These are phyloP conservation scores for Citrullus amarus DNA, from an alignment of 306 rosid genomes.

Conservation along the genomic window DNA sequence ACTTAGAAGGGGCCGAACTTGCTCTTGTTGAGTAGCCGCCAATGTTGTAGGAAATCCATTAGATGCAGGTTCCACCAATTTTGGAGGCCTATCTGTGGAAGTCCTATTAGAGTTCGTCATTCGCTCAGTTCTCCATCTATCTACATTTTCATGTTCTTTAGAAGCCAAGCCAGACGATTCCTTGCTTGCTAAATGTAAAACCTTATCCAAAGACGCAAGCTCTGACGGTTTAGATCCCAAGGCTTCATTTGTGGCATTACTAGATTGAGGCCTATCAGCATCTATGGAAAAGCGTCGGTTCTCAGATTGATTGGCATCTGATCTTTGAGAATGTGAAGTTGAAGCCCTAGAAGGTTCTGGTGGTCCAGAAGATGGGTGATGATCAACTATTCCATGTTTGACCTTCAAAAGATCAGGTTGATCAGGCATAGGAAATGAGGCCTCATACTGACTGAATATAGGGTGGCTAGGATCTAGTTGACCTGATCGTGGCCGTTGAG, in stretches of 20 bases:
- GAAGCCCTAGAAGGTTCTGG: slow-evolving; percentile 71
- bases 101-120: slow-evolving; percentile 42
- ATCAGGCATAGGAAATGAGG: slow-evolving; percentile 35
- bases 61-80: slow-evolving; percentile 51
- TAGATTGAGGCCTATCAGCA: slow-evolving; percentile 56
- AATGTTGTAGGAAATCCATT: slow-evolving; percentile 49
- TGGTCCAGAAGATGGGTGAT: slow-evolving; percentile 30
- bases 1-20: slow-evolving; percentile 96
- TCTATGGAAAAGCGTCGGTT: slow-evolving; percentile 30
- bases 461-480: slow-evolving; percentile 60
- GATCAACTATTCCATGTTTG: slow-evolving; percentile 63
- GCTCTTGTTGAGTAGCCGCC: slow-evolving; percentile 54
- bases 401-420: slow-evolving; percentile 50
- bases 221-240: slow-evolving; percentile 29
- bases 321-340: slow-evolving; percentile 66
- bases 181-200: slow-evolving; percentile 28
- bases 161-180: slow-evolving; percentile 36
- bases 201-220: slow-evolving; percentile 36
- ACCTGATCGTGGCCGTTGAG: slow-evolving; percentile 76
- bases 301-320: slow-evolving; percentile 49
- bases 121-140: slow-evolving; percentile 58
- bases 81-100: slow-evolving; percentile 62
- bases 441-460: slow-evolving; percentile 49
- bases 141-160: slow-evolving; percentile 53
- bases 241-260: slow-evolving; percentile 41